Base-by-base conservation (phyloP, 2,329 filamentous ascomycete species). In the Alternaria hordeiaustralica region DNA sequence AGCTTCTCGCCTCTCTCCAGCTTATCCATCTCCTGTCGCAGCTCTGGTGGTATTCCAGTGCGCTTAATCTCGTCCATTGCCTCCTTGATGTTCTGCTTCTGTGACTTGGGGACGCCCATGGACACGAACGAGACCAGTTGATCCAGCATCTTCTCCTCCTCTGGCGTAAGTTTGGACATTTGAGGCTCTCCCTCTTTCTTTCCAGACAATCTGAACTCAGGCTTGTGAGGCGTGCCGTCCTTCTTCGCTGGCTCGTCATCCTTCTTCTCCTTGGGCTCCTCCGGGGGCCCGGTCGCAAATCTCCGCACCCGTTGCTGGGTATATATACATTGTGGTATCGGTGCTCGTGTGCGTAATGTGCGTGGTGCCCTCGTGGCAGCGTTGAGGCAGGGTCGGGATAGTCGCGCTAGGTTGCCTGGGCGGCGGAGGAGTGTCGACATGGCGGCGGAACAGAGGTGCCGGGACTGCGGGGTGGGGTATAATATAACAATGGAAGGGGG, bases 381-480 rank as follows among this genome's bases (percentile, higher is more conserved):
- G 75, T 85, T 84, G 75, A 86, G 82, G 69, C 85, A 85, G 70
- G 86, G 82, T 79, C 86, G 86, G 63, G 87, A 87, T 75, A 88
- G 84, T 79, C 87, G 86, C 81, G 88, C 87, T 78, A 92, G 82
- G 79, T 88, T 87, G 83, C 88, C 87, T 79, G 89, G 86, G 80
- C 88, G 88, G 79, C 89, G 87, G 71, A 91, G 82, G 75, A 90
- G 83, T 74, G 87, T 87, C 79, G 88, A 89, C 90, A 92, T 92
- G 81, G 78, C 84, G 78, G 79, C 74, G 49, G 65, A 41, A 81
- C 78, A 78, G 73, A 28, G 58, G 61, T 44, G 63, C 47, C 56
- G 45, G 60, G 49, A 60, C 45, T 54, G 53, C 20, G 63, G 60
- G 54, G 60, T 54, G 65, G 45, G 54, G 53, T 45, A 60, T 30